Percentiles rank a stretch among this genome's conserved stretches.
These are phyloP conservation scores for Hemerocallis citrina DNA, from an alignment of 106 monocot genomes.

Conservation along the genomic window DNA sequence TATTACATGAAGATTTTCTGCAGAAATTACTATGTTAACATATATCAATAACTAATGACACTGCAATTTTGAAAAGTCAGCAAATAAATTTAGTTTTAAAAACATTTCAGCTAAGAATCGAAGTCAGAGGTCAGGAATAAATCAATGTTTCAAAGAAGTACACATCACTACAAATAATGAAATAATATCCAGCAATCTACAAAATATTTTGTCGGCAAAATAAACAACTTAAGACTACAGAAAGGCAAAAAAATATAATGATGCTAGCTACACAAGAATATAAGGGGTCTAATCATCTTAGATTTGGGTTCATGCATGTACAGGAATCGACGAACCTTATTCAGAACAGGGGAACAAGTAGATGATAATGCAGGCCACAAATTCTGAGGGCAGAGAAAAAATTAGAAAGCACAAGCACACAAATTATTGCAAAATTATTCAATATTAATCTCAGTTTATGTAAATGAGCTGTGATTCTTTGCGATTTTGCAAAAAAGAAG, in stretches of 20 bases:
- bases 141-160: neutral
- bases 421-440: neutral
- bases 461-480: neutral
- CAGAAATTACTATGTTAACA: too few species aligned
- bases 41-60: too few species aligned
- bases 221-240: neutral
- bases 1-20: too few species aligned
- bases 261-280: neutral
- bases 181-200: too few species aligned
- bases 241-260: neutral
- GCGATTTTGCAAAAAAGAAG: neutral
- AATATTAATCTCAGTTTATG: neutral
- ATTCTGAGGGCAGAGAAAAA: constrained; percentile 39
- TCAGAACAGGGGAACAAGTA: constrained; percentile 58
- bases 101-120: neutral
- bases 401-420: neutral
- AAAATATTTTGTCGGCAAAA: neutral
- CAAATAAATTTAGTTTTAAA: too few species aligned
- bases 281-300: neutral
- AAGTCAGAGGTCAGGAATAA: neutral
- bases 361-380: constrained; percentile 58
- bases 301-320: constrained; percentile 37
- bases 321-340: constrained; percentile 42
- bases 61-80: too few species aligned
- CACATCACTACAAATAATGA: neutral